Evolutionary conservation across 2,329 filamentous ascomycete genomes (phyloP), one percentile per base, ranked within the genome.

Genomic region (Trichoderma sp.): DNA sequence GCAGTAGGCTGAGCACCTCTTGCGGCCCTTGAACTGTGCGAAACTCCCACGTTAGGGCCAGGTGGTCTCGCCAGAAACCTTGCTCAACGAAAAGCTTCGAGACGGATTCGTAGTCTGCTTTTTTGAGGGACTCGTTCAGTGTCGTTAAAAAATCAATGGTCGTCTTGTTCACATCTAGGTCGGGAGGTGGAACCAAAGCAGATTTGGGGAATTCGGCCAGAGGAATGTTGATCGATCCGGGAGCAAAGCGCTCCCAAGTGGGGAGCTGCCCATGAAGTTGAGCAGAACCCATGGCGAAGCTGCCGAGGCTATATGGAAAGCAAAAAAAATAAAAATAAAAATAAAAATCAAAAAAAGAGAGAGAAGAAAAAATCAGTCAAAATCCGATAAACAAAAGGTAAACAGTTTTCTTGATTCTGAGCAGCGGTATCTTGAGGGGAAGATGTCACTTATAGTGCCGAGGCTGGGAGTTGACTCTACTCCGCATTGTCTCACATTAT

Each of bases 1-100:
- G 68, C 0, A 87, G 71, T 60, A 83, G 84, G 0, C 73, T 69
- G 1, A 70, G 71, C 42, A 87, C 81, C 29, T 77, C 76, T 0
- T 73, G 70, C 0, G 79, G 76, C 0, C 81, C 80, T n/a, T 84
- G 79, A 1, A 85, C 73, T 2, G 84, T 87, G 66, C 81, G 83
- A 54, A 86, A 83, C 48, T 84, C 81, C 86, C 86, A 89, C 0
- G 84, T 82, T 1, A 89, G 73, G 22, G 81, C 83, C 0, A 89
- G 77, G 52, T 87, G 84, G 71, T 89, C 87, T 9, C 86, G 82
- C 87, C 86, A 89, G 75, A 82, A 87, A 66, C 84, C 82, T 22
- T 83, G 77, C 1, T 77, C 70, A 3, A 79, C 72, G 54, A 87
- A 83, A 4, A 86, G 76, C 1, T 71, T 64, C 0, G 79, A 72